Evolutionary conservation across 441 rosid species (phyloP).

Genomic region (Eruca vesicaria): DNA sequence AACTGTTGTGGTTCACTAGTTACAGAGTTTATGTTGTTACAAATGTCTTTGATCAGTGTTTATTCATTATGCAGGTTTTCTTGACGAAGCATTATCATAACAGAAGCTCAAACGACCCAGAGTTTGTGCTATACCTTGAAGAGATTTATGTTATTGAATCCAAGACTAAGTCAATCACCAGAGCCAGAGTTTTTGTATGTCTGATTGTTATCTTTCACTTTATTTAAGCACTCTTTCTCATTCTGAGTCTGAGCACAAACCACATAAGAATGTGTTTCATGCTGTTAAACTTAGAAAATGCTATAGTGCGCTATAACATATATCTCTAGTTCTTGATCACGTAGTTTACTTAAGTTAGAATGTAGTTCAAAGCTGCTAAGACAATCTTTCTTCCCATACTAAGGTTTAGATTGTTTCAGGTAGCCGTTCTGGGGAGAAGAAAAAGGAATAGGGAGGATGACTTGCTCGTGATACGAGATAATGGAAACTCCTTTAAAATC

Average conservation of each 20-base stretch:
- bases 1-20: conserved; percentile 10
- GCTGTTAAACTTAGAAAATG: neutral
- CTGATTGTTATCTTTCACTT: neutral
- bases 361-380: neutral
- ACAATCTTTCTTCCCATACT: neutral
- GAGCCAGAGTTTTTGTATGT: conserved; percentile 86
- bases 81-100: conserved; percentile 83
- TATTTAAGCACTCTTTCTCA: neutral
- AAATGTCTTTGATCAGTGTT: conserved; percentile 15
- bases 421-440: conserved; percentile 78
- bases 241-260: neutral
- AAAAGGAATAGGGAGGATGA: conserved; percentile 77
- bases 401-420: conserved; percentile 42
- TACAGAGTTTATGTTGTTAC: neutral
- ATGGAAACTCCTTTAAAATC: conserved; percentile 77
- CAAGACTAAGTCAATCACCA: conserved; percentile 79
- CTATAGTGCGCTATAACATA: neutral
- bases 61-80: conserved; percentile 56
- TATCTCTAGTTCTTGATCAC: conserved; percentile 7
- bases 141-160: conserved; percentile 93
- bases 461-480: conserved; percentile 78
- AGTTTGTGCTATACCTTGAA: conserved; percentile 89
- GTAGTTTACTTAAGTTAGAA: neutral
- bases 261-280: neutral
- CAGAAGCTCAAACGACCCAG: conserved; percentile 70